phyloP scores from a whole-genome alignment of 192 early-diverging fungal genomes.

The Umbelopsis sp. region DNA sequence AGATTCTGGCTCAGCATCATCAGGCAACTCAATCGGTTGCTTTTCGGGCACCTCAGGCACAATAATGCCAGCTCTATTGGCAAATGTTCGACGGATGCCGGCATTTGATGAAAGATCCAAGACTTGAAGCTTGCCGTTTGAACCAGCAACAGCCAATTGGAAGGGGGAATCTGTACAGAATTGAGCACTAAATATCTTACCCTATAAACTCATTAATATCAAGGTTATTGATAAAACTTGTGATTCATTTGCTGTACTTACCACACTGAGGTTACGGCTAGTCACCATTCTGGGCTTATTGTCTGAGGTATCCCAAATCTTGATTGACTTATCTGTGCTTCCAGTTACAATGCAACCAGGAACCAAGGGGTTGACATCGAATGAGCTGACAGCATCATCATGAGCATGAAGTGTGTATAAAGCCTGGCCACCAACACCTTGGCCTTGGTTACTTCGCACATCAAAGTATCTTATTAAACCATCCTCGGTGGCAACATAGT shows the following conservation, averaged over 20 bases:
- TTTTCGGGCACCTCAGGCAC: constrained; percentile 16
- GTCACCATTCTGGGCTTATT: constrained; percentile 80
- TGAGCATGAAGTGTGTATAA: constrained; percentile 94
- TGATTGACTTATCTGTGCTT: constrained; percentile 85
- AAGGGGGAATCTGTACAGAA: constrained; percentile 96
- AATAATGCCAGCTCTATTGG: constrained; percentile 31
- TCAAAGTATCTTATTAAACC: constrained; percentile 93
- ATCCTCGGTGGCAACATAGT: constrained; percentile 87
- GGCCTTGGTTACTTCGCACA: constrained; percentile 51
- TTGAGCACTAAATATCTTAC: constrained; percentile 79
- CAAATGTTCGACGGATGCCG: constrained; percentile 74
- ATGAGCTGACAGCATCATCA: constrained; percentile 82
- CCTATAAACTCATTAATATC: constrained; percentile 32
- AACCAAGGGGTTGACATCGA: constrained; percentile 83
- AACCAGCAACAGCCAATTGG: constrained; percentile 86
- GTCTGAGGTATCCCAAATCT: constrained; percentile 89
- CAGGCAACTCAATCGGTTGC: constrained; percentile 17
- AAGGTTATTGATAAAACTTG: constrained; percentile 10
- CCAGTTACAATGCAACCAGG: constrained; percentile 92
- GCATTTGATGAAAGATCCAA: constrained; percentile 93
- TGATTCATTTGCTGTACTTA: constrained; percentile 26
- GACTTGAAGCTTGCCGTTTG: constrained; percentile 85
- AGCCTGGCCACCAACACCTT: constrained; percentile 47
- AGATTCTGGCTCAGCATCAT: constrained; percentile 28
- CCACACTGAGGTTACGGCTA: constrained; percentile 83